These are phyloP conservation scores for Echites panduratus DNA, from an alignment of 257 asterid genomes.

Conservation along the genomic window DNA sequence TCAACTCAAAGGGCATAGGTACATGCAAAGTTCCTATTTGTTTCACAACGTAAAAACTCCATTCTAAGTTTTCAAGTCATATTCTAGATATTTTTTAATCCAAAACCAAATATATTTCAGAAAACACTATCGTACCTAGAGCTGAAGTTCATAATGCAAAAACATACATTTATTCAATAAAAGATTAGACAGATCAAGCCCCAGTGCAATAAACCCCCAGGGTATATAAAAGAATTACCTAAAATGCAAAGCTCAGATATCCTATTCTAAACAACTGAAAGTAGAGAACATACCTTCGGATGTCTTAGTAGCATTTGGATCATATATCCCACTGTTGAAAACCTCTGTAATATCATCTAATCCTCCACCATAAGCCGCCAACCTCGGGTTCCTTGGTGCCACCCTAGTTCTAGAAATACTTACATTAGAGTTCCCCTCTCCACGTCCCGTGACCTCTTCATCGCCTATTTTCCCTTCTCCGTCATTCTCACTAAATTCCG, in stretches of 20 bases:
- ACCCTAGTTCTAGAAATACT: constrained; percentile 41
- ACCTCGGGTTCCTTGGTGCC: constrained; percentile 79
- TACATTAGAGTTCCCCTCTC: constrained; percentile 19
- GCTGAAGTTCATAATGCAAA: background rate
- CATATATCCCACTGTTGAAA: constrained; percentile 58
- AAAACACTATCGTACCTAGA: background rate
- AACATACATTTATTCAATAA: background rate
- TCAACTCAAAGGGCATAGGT: background rate
- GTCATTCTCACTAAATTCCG: constrained; percentile 23
- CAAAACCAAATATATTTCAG: background rate
- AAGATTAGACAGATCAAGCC: background rate
- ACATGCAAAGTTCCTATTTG: background rate
- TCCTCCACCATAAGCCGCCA: constrained; percentile 80
- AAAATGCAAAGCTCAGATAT: background rate
- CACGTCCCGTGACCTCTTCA: constrained; percentile 14
- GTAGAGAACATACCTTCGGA: constrained; percentile 45
- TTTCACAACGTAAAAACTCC: background rate
- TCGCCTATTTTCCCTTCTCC: constrained; percentile 12
- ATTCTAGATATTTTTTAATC: background rate
- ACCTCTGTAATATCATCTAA: constrained; percentile 70
- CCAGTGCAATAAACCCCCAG: background rate
- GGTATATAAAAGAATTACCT: background rate
- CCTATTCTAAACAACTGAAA: background rate
- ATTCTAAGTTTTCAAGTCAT: background rate
- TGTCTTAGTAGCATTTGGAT: constrained; percentile 31